phyloP scores from a whole-genome alignment of 2,329 filamentous ascomycete genomes.

The Penicillium sp. region DNA sequence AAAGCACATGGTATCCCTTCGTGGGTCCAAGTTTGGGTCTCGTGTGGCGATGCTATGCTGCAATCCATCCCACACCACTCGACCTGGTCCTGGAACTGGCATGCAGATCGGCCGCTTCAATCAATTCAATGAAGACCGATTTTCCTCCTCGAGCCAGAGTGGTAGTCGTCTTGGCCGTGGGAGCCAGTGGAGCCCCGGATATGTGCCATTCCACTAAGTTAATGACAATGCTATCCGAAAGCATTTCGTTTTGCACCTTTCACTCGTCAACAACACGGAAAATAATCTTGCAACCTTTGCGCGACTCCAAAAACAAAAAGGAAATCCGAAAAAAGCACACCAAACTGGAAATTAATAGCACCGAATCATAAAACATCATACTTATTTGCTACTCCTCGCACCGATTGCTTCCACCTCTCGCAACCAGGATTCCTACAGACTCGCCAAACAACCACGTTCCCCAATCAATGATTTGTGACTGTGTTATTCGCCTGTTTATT shows the following conservation, averaged over 20 bases:
- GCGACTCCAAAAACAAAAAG: not conserved
- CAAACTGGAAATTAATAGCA: not conserved
- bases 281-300: too few species aligned
- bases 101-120: slow-evolving; percentile 65
- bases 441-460: not conserved
- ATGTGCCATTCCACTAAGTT: slow-evolving; percentile 42
- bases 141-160: slow-evolving; percentile 44
- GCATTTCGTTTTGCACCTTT: not conserved
- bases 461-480: slow-evolving; percentile 2
- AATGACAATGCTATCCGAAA: not conserved
- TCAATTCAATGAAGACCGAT: slow-evolving; percentile 53
- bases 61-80: slow-evolving; percentile 86
- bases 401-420: not conserved
- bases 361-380: not conserved
- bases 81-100: slow-evolving; percentile 81
- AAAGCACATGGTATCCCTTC: slow-evolving; percentile 99
- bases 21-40: slow-evolving; percentile 97
- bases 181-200: slow-evolving; percentile 42
- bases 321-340: not conserved
- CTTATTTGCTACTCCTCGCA: not conserved
- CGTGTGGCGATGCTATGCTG: slow-evolving; percentile 98
- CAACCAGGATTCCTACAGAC: not conserved
- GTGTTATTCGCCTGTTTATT: slow-evolving; percentile 10
- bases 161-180: slow-evolving; percentile 40
- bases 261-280: not conserved